Evolutionary conservation across 1,139 yeast genomes (phyloP).

Genomic region (Meyerozyma smithsonii): DNA sequence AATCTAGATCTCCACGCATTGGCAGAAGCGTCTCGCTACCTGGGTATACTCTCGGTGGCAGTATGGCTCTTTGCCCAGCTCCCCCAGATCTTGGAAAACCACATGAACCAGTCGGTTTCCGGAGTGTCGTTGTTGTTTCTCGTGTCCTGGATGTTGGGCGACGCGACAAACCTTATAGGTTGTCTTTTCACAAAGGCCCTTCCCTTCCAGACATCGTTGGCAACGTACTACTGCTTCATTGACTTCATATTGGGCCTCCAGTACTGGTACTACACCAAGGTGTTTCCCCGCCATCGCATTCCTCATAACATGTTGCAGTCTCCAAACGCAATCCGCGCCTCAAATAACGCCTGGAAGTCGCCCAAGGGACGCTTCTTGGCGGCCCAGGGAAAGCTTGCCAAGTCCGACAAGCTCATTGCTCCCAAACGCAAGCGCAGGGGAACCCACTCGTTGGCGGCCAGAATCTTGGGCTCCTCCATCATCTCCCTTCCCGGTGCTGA

Average conservation of each 20-base stretch:
- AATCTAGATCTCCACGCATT: not conserved
- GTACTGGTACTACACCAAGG: slow-evolving; percentile 23
- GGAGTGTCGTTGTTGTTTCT: slow-evolving; percentile 20
- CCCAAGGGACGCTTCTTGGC: not conserved
- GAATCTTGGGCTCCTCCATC: not conserved
- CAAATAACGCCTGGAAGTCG: not conserved
- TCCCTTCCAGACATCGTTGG: slow-evolving; percentile 23
- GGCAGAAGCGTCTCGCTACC: slow-evolving; percentile 7
- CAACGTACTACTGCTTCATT: slow-evolving; percentile 22
- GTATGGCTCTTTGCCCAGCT: slow-evolving; percentile 25
- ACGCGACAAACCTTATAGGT: slow-evolving; percentile 19
- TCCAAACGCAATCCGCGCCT: slow-evolving; percentile 13
- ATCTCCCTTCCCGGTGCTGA: not conserved
- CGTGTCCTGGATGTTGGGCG: slow-evolving; percentile 22
- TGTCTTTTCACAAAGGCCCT: slow-evolving; percentile 21
- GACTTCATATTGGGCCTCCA: slow-evolving; percentile 20
- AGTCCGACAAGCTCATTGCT: not conserved
- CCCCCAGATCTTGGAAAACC: slow-evolving; percentile 24
- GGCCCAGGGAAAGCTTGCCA: not conserved
- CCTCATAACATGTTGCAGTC: slow-evolving; percentile 17
- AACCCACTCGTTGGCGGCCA: not conserved
- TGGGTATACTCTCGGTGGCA: slow-evolving; percentile 11
- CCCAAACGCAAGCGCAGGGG: not conserved
- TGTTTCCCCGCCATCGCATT: slow-evolving; percentile 15
- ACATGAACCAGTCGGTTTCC: slow-evolving; percentile 19